A percentile compares a stretch with the other conserved stretches of the same genome.
Conservation (phyloP, 2,329 filamentous ascomycete genomes). For the Ceratocystis smalleyi region DNA sequence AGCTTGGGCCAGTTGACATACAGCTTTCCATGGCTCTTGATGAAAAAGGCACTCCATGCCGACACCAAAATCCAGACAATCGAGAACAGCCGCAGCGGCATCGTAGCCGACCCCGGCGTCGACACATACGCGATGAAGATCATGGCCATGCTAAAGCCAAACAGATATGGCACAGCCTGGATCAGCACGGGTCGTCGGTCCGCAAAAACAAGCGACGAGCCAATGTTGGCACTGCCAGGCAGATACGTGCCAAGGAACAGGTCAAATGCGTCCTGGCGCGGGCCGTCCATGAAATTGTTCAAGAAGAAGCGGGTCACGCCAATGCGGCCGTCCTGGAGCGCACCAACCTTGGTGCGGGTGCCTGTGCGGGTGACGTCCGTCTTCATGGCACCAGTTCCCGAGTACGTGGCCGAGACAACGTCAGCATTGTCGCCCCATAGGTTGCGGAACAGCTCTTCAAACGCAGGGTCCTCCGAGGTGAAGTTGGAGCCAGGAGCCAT, state of each 20-base stretch:
- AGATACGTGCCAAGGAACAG: conserved; percentile 80
- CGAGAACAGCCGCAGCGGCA: conserved; percentile 69
- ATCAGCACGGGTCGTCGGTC: conserved; percentile 76
- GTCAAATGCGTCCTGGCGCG: conserved; percentile 88
- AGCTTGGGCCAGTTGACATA: conserved; percentile 98
- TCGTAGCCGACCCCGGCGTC: conserved; percentile 56
- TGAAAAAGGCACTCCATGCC: conserved; percentile 59
- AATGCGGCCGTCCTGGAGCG: conserved; percentile 73
- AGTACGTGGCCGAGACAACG: conserved; percentile 81
- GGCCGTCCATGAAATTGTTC: conserved; percentile 92
- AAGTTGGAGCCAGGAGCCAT: conserved; percentile 63
- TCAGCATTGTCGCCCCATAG: conserved; percentile 98
- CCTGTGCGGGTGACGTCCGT: conserved; percentile 95
- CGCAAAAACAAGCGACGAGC: conserved; percentile 59
- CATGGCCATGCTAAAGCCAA: conserved; percentile 76
- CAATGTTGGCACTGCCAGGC: conserved; percentile 55
- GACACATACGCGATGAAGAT: conserved; percentile 61
- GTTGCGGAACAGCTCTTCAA: conserved; percentile 88
- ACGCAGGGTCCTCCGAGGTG: conserved; percentile 57
- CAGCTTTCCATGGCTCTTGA: conserved; percentile 72
- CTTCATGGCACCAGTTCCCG: conserved; percentile 92
- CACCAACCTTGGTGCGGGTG: conserved; percentile 68
- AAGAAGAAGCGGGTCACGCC: conserved; percentile 76
- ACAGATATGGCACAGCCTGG: conserved; percentile 82
- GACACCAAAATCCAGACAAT: conserved; percentile 60